phyloP scores from a whole-genome alignment of 2,329 filamentous ascomycete genomes.

The Plenodomus tracheiphilus region DNA sequence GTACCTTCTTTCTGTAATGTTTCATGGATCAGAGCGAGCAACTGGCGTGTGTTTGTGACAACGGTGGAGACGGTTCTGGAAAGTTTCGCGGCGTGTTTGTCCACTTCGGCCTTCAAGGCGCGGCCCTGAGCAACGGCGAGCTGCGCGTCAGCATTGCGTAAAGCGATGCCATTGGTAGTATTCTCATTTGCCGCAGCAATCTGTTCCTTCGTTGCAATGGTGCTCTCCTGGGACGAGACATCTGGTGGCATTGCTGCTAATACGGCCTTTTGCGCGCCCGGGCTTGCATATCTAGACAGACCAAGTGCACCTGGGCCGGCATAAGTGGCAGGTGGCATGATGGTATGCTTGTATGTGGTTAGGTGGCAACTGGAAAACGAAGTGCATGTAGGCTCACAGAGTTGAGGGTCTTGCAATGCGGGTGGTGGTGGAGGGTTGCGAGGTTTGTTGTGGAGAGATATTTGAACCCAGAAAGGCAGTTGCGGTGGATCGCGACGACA shows the following conservation, averaged over 20 bases:
- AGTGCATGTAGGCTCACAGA: too few species aligned
- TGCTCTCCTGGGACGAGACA: conserved; percentile 6
- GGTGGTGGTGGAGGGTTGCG: background rate
- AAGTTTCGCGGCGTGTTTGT: conserved; percentile 20
- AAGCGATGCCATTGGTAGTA: background rate
- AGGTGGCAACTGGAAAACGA: too few species aligned
- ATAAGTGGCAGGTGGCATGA: background rate
- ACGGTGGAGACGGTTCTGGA: conserved; percentile 20
- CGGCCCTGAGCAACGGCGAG: conserved; percentile 27
- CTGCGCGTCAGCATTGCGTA: conserved; percentile 16
- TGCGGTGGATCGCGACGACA: background rate
- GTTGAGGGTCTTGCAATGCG: too few species aligned
- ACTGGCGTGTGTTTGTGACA: conserved; percentile 20
- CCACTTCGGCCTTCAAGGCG: conserved; percentile 25
- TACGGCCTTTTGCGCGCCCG: conserved; percentile 7
- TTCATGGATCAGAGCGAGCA: conserved; percentile 29
- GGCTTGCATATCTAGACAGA: conserved; percentile 24
- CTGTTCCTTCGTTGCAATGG: conserved; percentile 33
- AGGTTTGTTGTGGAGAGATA: background rate
- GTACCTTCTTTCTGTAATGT: conserved; percentile 16
- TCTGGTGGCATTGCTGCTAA: conserved; percentile 6
- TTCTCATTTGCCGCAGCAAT: conserved; percentile 13
- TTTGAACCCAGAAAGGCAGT: background rate
- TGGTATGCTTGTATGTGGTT: background rate
- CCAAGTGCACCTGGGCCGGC: conserved; percentile 15